These are phyloP conservation scores for Bullera alba DNA, from an alignment of 768 basidiomycete genomes.

Conservation along the genomic window DNA sequence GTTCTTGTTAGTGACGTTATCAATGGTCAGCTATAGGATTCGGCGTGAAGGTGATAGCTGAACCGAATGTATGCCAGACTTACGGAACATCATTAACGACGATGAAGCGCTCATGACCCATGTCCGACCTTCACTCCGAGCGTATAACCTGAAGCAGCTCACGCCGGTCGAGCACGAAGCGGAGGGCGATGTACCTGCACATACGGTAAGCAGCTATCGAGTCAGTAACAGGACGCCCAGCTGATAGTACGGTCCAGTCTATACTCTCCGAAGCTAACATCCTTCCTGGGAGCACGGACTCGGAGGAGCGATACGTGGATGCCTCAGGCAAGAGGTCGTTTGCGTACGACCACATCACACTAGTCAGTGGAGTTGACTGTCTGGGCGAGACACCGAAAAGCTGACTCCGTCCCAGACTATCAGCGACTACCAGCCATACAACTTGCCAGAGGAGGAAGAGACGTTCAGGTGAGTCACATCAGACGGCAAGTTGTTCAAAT, in stretches of 20 bases:
- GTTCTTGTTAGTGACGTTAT: conserved; percentile 61
- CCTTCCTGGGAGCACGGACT: conserved; percentile 49
- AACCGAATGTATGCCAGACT: conserved; percentile 53
- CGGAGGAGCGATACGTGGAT: conserved; percentile 70
- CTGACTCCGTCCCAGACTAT: conserved; percentile 8
- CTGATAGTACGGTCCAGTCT: conserved; percentile 51
- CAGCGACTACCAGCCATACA: conserved; percentile 61
- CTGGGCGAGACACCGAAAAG: neutral
- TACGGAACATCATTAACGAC: conserved; percentile 80
- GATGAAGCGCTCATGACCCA: conserved; percentile 74
- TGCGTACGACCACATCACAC: conserved; percentile 72
- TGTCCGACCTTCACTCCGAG: conserved; percentile 65
- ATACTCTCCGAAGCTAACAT: conserved; percentile 71
- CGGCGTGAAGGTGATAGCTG: neutral
- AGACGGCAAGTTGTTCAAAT: neutral
- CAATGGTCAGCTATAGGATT: conserved; percentile 52
- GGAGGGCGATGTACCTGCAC: conserved; percentile 47
- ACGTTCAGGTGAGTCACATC: conserved; percentile 58
- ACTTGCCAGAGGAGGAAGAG: conserved; percentile 62
- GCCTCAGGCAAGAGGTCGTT: conserved; percentile 72
- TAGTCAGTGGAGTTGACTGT: conserved; percentile 50
- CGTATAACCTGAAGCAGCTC: conserved; percentile 85
- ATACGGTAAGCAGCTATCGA: conserved; percentile 58
- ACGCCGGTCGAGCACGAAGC: conserved; percentile 78
- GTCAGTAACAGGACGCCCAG: neutral